phyloP scores from a whole-genome alignment of 192 early-diverging fungal genomes.

The Rhizophagus clarus region DNA sequence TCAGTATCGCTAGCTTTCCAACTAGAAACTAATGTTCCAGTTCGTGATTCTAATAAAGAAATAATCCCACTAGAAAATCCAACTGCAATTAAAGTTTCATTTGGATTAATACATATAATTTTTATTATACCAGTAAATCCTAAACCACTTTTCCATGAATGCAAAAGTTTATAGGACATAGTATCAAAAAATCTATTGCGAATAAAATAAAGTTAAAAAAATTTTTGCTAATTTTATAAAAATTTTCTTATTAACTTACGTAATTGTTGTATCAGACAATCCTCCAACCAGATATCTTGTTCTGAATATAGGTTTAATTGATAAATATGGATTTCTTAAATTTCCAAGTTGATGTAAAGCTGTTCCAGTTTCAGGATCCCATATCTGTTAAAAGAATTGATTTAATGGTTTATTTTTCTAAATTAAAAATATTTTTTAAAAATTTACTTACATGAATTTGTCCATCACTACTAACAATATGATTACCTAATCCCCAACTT shows the following conservation, averaged over 20 bases:
- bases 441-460: conserved; percentile 54
- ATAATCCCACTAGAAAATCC: conserved; percentile 57
- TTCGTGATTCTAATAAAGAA: conserved; percentile 55
- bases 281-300: conserved; percentile 55
- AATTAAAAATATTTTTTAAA: not conserved
- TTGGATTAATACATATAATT: conserved; percentile 43
- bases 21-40: conserved; percentile 52
- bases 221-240: conserved; percentile 30
- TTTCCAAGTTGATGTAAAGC: conserved; percentile 53
- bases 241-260: conserved; percentile 39
- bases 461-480: conserved; percentile 61
- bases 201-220: not conserved
- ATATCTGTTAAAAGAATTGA: conserved; percentile 41
- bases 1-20: conserved; percentile 64
- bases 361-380: conserved; percentile 59
- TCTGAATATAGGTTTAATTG: conserved; percentile 53
- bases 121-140: conserved; percentile 32
- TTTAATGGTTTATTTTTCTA: not conserved
- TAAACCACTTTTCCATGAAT: conserved; percentile 45
- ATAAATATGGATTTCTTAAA: conserved; percentile 45
- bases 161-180: conserved; percentile 34
- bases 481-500: conserved; percentile 43
- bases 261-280: conserved; percentile 47
- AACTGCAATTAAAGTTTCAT: conserved; percentile 56
- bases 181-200: conserved; percentile 42